Conservation (phyloP, 2,329 filamentous ascomycete species). For the Epichloe baconii region DNA sequence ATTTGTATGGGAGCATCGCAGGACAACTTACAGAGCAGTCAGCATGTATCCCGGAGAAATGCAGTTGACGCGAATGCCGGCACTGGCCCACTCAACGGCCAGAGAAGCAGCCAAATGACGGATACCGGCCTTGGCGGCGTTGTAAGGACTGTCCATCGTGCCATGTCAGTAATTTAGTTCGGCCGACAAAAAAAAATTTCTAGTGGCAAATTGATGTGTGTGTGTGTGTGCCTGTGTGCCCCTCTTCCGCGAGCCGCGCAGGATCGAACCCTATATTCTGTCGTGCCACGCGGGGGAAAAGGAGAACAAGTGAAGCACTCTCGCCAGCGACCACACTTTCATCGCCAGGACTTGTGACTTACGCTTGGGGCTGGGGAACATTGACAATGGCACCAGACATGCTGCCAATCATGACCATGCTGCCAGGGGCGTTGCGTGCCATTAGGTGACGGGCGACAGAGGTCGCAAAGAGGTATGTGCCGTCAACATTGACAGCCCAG, state of each 20-base stretch:
- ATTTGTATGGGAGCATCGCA: neutral
- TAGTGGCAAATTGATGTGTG: no score
- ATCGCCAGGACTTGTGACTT: slow-evolving; percentile 14
- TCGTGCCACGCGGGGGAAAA: no score
- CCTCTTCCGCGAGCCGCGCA: no score
- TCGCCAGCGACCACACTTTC: no score
- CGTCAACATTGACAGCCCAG: slow-evolving; percentile 86
- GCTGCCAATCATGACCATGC: slow-evolving; percentile 88
- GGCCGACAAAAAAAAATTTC: no score
- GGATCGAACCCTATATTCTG: no score
- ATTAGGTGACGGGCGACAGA: slow-evolving; percentile 80
- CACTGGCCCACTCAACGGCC: slow-evolving; percentile 85
- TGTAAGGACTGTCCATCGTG: slow-evolving; percentile 53
- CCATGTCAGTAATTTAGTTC: slow-evolving; percentile 4
- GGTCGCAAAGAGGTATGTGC: slow-evolving; percentile 80
- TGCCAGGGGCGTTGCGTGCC: slow-evolving; percentile 63
- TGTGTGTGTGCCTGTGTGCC: no score
- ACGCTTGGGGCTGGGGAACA: slow-evolving; percentile 76
- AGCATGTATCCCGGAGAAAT: slow-evolving; percentile 96
- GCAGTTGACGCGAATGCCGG: slow-evolving; percentile 84
- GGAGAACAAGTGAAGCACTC: no score
- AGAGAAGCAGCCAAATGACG: slow-evolving; percentile 76
- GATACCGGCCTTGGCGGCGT: slow-evolving; percentile 84
- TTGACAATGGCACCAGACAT: slow-evolving; percentile 94
- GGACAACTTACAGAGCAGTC: slow-evolving; percentile 62